Conservation (phyloP, 768 basidiomycete species). For the Tricholoma matsutake region DNA sequence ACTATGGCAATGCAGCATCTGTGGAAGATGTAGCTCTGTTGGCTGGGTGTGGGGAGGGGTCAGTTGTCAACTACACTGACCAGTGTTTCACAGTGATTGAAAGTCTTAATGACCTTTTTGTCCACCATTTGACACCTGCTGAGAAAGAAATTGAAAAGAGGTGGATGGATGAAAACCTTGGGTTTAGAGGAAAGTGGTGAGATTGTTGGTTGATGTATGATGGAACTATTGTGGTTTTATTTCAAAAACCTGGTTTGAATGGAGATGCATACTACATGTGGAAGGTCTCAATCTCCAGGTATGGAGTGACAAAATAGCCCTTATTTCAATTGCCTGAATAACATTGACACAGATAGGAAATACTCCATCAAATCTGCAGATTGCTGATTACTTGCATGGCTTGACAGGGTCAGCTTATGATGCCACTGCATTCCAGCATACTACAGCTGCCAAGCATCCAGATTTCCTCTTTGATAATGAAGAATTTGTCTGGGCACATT, state of each 20-base stretch:
- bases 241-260: too few relatives aligned
- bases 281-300: slow-evolving; percentile 31
- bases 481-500: slow-evolving; percentile 18
- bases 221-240: too few relatives aligned
- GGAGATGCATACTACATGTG: too few relatives aligned
- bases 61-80: slow-evolving; percentile 9
- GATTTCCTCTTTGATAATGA: slow-evolving; percentile 16
- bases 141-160: slow-evolving; percentile 9
- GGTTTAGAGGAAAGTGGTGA: slow-evolving; percentile 12
- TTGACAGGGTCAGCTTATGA: slow-evolving; percentile 22
- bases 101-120: slow-evolving; percentile 4
- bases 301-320: not conserved
- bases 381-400: too few relatives aligned
- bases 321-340: not conserved
- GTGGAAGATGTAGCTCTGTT: slow-evolving; percentile 18
- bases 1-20: slow-evolving; percentile 20
- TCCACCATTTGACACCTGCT: not conserved
- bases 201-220: too few relatives aligned
- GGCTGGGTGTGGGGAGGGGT: slow-evolving; percentile 18
- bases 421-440: slow-evolving; percentile 17
- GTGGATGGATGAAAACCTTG: slow-evolving; percentile 9
- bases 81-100: slow-evolving; percentile 9
- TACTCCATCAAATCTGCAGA: too few relatives aligned
- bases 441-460: slow-evolving; percentile 10
- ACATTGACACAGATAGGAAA: too few relatives aligned